Percentiles rank a stretch among this genome's conserved stretches.
phyloP scores from a whole-genome alignment of 1,284 basidiomycete species.

The Leccinum fallax region DNA sequence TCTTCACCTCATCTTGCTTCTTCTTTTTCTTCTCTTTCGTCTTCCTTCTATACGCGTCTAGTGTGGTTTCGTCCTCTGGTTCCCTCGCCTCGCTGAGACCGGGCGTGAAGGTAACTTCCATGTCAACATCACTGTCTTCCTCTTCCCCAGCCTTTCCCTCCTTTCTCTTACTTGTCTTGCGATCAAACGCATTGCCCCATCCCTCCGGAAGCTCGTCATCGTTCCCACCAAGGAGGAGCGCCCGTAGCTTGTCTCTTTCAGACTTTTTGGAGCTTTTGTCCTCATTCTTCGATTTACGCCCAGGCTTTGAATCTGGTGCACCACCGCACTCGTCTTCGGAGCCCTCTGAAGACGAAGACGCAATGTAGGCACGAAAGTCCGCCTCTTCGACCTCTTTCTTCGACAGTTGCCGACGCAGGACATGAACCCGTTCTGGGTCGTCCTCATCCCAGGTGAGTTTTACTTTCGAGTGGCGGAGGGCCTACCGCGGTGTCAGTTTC shows the following conservation, averaged over 20 bases:
- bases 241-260: conserved; percentile 67
- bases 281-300: neutral
- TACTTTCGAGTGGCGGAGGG: conserved; percentile 97
- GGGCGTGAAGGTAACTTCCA: conserved; percentile 94
- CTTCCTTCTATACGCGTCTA: conserved; percentile 67
- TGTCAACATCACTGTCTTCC: conserved; percentile 62
- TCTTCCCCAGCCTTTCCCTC: conserved; percentile 35
- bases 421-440: conserved; percentile 83
- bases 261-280: conserved; percentile 44
- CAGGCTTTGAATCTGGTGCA: neutral
- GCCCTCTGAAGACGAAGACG: conserved; percentile 64
- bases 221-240: conserved; percentile 69
- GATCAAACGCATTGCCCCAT: conserved; percentile 55
- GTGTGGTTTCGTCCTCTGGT: conserved; percentile 75
- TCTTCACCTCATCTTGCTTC: conserved; percentile 69
- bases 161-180: neutral
- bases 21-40: conserved; percentile 75
- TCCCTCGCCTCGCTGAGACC: conserved; percentile 64
- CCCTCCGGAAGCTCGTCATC: conserved; percentile 74
- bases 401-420: conserved; percentile 79
- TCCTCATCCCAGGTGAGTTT: conserved; percentile 99
- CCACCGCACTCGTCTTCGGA: conserved; percentile 44
- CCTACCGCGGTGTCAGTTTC: conserved; percentile 49
- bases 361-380: conserved; percentile 84
- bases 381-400: conserved; percentile 86